phyloP scores from a whole-genome alignment of 2,329 filamentous ascomycete genomes.

The Bisporella sp. region DNA sequence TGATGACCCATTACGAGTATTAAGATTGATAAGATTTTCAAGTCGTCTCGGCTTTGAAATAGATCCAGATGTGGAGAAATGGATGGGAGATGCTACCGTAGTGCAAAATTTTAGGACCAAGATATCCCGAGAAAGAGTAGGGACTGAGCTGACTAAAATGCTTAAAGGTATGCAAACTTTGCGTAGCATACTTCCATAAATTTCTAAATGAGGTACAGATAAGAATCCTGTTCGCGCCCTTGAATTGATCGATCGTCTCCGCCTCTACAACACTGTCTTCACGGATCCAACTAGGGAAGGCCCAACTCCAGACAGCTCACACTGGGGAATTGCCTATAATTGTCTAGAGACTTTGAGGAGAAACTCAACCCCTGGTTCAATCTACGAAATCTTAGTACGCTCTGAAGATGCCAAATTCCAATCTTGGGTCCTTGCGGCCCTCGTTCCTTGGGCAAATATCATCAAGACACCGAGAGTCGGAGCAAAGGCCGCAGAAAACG shows the following conservation, averaged over 20 bases:
- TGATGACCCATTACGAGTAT: constrained; percentile 82
- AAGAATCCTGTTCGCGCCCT: constrained; percentile 55
- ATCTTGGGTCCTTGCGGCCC: constrained; percentile 68
- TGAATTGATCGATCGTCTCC: constrained; percentile 57
- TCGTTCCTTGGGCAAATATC: constrained; percentile 64
- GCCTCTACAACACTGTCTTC: constrained; percentile 67
- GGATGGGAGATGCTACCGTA: constrained; percentile 76
- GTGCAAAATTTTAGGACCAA: constrained; percentile 73
- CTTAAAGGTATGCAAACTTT: constrained; percentile 52
- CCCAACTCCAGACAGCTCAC: constrained; percentile 46
- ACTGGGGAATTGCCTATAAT: constrained; percentile 59
- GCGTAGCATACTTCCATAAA: neutral
- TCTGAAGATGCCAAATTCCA: constrained; percentile 61
- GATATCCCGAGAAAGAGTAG: constrained; percentile 86
- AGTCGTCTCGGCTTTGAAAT: constrained; percentile 77
- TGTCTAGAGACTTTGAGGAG: constrained; percentile 47
- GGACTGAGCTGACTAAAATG: constrained; percentile 87
- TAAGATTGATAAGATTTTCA: constrained; percentile 84
- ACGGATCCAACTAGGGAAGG: constrained; percentile 54
- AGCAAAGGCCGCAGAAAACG: constrained; percentile 32
- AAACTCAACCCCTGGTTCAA: constrained; percentile 38
- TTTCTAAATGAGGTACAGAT: constrained; percentile 29
- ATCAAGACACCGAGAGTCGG: constrained; percentile 32
- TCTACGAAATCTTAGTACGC: constrained; percentile 49
- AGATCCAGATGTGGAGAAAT: constrained; percentile 57